These are phyloP conservation scores for Knoxia roxburghii DNA, from an alignment of 257 asterid species.

Conservation along the genomic window DNA sequence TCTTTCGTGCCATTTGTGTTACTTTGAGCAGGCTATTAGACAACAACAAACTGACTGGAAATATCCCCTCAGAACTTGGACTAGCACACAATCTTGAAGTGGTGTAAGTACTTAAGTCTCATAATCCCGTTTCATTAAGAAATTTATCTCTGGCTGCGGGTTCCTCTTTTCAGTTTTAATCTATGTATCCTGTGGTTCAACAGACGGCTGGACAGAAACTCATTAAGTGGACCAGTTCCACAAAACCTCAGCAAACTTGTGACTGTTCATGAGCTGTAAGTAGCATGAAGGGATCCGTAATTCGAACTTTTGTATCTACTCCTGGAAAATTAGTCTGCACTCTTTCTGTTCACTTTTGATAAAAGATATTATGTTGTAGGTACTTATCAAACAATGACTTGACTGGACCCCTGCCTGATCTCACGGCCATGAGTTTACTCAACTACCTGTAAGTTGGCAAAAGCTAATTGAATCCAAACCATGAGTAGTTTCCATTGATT, in stretches of 20 bases:
- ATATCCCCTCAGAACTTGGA: constrained; percentile 61
- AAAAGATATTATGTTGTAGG: constrained; percentile 25
- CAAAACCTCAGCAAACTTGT: constrained; percentile 58
- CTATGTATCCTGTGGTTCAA: constrained; percentile 12
- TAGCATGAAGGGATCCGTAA: constrained; percentile 10
- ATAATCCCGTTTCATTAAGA: not conserved
- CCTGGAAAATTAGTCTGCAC: not conserved
- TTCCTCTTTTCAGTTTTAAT: constrained; percentile 7
- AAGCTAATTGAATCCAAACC: not conserved
- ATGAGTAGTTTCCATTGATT: not conserved
- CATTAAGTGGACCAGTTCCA: constrained; percentile 54
- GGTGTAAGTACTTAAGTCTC: constrained; percentile 58
- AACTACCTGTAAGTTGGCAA: constrained; percentile 54
- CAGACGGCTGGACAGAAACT: constrained; percentile 78
- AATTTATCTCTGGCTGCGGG: not conserved
- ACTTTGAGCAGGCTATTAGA: constrained; percentile 67
- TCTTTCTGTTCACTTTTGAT: not conserved
- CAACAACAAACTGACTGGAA: constrained; percentile 53
- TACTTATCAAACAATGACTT: constrained; percentile 60
- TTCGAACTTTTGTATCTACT: not conserved
- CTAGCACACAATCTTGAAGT: constrained; percentile 55
- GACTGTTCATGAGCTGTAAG: constrained; percentile 60
- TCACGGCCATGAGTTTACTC: constrained; percentile 55
- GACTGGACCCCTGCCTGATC: constrained; percentile 70
- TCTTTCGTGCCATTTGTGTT: not conserved